Conservation (phyloP, 495 filamentous ascomycete species). For the Lindgomyces ingoldianus region DNA sequence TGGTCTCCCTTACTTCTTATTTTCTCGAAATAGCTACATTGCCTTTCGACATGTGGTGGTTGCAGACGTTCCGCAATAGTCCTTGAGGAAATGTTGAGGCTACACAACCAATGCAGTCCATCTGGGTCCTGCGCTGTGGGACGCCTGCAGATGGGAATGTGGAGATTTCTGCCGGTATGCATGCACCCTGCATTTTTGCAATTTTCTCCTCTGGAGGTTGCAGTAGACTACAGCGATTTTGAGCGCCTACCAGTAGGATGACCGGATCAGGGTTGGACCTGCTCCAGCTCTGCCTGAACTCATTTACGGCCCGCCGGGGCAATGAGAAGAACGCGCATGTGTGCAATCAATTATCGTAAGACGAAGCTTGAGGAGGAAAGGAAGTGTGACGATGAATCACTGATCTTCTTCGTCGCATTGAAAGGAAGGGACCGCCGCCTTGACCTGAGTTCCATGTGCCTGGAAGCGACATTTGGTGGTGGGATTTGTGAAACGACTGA, state of each 20-base stretch:
- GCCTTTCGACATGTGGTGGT: not conserved
- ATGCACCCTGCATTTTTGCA: conserved; percentile 5
- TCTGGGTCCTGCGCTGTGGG: conserved; percentile 15
- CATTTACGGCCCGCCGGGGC: conserved; percentile 26
- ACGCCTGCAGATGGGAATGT: conserved; percentile 18
- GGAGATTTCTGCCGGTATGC: conserved; percentile 33
- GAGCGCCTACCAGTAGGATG: conserved; percentile 30
- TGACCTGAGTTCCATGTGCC: conserved; percentile 1
- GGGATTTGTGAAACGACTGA: not conserved
- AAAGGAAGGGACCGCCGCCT: not conserved
- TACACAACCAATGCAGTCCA: not conserved
- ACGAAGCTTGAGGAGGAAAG: conserved; percentile 5
- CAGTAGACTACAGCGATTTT: conserved; percentile 6
- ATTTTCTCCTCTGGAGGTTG: not conserved
- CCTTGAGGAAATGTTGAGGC: too few relatives aligned
- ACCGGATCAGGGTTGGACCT: conserved; percentile 9
- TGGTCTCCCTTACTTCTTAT: not conserved
- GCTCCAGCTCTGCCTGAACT: conserved; percentile 11
- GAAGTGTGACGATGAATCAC: not conserved
- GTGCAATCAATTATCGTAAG: conserved; percentile 10
- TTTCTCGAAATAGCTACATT: conserved; percentile 4
- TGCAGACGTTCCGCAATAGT: not conserved
- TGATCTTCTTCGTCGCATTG: not conserved
- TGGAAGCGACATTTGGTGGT: not conserved
- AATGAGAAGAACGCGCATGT: conserved; percentile 13